Base-by-base conservation (phyloP, 352 stramenopile species). In the Globisporangium irregulare region DNA sequence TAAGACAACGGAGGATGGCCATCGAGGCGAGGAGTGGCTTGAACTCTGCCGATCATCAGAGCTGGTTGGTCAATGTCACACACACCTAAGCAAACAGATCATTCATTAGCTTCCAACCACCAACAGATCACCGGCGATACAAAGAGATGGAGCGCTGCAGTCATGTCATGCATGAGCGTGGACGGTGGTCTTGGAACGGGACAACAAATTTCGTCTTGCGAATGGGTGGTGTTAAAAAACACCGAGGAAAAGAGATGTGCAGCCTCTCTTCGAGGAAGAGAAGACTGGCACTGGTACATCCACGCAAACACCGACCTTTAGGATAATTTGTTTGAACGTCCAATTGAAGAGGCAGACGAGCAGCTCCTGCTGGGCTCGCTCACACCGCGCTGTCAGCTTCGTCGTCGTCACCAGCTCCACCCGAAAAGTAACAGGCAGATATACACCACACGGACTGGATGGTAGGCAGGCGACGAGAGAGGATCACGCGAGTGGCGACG, bases 181-280 rank as follows among this genome's bases (percentile, higher is more conserved):
- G 41, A 50, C 41, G 4, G 41, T n/a, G 41, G 0, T 50, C 43
- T 22, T 50, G 22, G 29, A 24, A 12, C 32, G 32, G 32, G 32
- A 32, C 32, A 22, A 18, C 22, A n/a, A 64, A 80, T 73, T 86
- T 81, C 78, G 77, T 63, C 8, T 59, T 62, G 43, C 32, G 64
- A 74, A 75, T 72, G 80, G 86, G 86, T 94, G 86, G 86, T 94
- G 84, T 94, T 94, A 80, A 93, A 78, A 92, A 94, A 94, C 86
- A 94, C 86, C 86, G 84, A 94, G 79, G 69, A 66, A 74, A 56
- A 67, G 41, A 59, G 48, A 69, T 63, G 56, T 56, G 43, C 48
- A 60, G 59, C 27, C 41, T 22, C 24, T 22, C 34, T 8, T 34
- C 10, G 22, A 24, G 18, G 25, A 29, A 27, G 15, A 20, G 29